Evolutionary conservation across 2,329 filamentous ascomycete genomes (phyloP), one percentile per base, ranked within the genome.

Genomic region (Colletotrichum spinosum): DNA sequence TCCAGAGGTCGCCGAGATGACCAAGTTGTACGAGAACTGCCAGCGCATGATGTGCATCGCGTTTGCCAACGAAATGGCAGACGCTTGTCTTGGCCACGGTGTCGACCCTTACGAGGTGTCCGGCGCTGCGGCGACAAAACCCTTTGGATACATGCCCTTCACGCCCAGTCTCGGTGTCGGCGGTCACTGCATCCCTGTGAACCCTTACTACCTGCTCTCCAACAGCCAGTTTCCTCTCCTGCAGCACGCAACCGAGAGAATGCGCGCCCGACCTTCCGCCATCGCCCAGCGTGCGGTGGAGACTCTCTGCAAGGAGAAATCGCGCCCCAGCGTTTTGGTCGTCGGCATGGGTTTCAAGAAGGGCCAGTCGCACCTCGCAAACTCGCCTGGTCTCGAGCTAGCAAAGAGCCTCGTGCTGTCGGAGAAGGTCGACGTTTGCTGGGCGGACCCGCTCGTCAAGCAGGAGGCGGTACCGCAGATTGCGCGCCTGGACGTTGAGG

Each of bases 11-110:
- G 85, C 85, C 2, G 85, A 87, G 72, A 86, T 87, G 83, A 84
- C 80, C 67, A 87, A 87, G 73, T 74, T 87, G 11, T 87, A 86
- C 69, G 84, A 87, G 65, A 87, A 87, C 70, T 87, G 85, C 70
- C 83, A 86, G 70, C 78, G 84, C 2, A 86, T 85, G 81, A 75
- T 87, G 11, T 79, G 79, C 69, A 84, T 86, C 39, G 83, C 84
- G 0, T 87, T 83, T 60, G 83, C 80, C 60, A 86, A 86, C 68
- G 84, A 87, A 67, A 86, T 87, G 81, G 83, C 84, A 1, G 83
- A 86, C 67, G 84, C 84, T 7, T 86, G 83, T 58, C 57, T 72
- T 8, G 65, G 73, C 0, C 78, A 81, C 51, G 76, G 71, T 33
- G 84, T 87, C 51, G 79, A 86, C 63, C 79, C 82, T 0, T 83